Evolutionary conservation across 805 yeast species (phyloP), one percentile per base, ranked within the genome.

Genomic region (Monosporozyma aquatica): DNA sequence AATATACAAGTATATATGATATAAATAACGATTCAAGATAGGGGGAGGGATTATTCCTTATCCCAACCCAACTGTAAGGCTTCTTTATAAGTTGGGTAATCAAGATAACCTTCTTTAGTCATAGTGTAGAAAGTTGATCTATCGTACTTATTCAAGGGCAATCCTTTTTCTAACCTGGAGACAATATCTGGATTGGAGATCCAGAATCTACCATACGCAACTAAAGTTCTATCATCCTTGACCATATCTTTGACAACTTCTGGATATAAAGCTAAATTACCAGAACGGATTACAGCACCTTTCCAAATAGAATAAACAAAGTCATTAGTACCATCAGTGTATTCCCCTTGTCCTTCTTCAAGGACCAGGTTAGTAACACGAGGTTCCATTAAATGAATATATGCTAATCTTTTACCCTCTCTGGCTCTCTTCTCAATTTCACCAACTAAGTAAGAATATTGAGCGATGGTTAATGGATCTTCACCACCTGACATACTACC

Each of bases 171-270:
- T 32, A 77, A 44, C 46, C 77, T 62, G 15, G 59, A 50, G 15
- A 68, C 70, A 26, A 78, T 52, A 52, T 78, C 82, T 2, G 82
- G 81, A 59, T 77, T 77, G 22, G 79, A 57, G 37, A 72, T 68
- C 55, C 67, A 75, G 43, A 58, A 62, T 47, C 80, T 67, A 24
- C 80, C 80, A 40, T 54, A 60, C 18, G 56, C 64, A 30, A 72
- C 58, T 40, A 72, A 55, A 3, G 80, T 74, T 47, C 72, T 60
- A 33, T 66, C 64, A 43, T 68, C 65, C 4, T 51, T 49, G 17
- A 63, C 64, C 15, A 64, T 55, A 33, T 61, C 57, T 17, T 43
- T 48, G 18, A 50, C 57, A 11, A 50, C 47, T 27, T 55, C 53
- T 33, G 58, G 61, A 38, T 54, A 50, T 15, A 55, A 41, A 35